Percentiles rank a stretch among this genome's conserved stretches.
Conservation (phyloP, 345 rosid species). For the Lumnitzera racemosa region DNA sequence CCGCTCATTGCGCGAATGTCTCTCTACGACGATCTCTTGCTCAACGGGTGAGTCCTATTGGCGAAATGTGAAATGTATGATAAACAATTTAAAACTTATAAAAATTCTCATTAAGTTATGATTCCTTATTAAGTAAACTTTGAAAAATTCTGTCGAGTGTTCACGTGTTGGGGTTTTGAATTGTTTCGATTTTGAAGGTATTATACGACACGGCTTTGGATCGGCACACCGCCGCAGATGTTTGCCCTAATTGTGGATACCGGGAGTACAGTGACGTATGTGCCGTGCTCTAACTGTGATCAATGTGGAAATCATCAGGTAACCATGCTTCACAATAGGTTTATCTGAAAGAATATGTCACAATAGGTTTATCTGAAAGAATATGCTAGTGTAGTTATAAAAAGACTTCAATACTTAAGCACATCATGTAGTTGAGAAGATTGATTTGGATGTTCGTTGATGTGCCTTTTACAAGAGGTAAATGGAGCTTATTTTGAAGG, state of each 20-base stretch:
- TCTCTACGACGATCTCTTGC: constrained; percentile 92
- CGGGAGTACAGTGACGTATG: constrained; percentile 87
- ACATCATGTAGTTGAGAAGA: too few species aligned
- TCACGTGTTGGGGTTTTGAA: constrained; percentile 4
- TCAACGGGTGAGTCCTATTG: constrained; percentile 45
- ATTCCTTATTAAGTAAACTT: too few species aligned
- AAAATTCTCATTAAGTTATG: neutral
- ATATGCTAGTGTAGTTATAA: neutral
- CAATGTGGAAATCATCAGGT: constrained; percentile 91
- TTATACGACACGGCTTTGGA: constrained; percentile 83
- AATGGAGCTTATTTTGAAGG: too few species aligned
- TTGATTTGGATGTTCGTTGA: too few species aligned
- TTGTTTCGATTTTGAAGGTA: constrained; percentile 32
- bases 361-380: neutral
- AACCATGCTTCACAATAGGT: neutral
- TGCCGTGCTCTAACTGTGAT: constrained; percentile 74
- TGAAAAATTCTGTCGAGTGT: neutral
- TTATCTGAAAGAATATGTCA: neutral
- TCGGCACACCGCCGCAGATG: constrained; percentile 92
- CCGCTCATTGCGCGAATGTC: constrained; percentile 71
- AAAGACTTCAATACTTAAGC: too few species aligned
- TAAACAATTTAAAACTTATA: neutral
- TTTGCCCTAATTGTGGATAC: constrained; percentile 88
- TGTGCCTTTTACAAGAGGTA: too few species aligned
- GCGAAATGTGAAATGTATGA: too few species aligned